Base-by-base conservation (phyloP, 768 basidiomycete genomes). In the Leucogyrophana mollusca region DNA sequence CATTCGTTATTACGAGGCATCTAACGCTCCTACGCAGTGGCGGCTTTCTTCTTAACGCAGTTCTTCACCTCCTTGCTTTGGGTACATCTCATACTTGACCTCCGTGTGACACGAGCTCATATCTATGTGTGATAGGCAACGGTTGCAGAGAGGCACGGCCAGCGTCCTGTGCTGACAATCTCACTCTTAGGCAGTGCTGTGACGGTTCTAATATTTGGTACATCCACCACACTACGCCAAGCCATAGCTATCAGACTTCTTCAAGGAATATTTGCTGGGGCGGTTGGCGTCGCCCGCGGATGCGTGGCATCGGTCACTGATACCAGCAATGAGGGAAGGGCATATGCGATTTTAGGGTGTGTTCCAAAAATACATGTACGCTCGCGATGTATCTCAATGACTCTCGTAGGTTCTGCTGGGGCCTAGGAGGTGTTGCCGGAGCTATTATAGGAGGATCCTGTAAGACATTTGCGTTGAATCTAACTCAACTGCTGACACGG, bases 31-130 rank as follows among this genome's bases (percentile, higher is more conserved):
- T 25, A 34, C 16, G 23, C 49, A 88, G 89, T 90, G 21, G 78
- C 90, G 30, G 82, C 80, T 3, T 93, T 94, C 69, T 98, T 97
- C 73, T 71, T 96, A 56, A 93, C 94, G 2, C 96, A 99, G 59
- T 98, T 98, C 68, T 69, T 95, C 23, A 98, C 95, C 1, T 94
- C 92, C 22, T 70, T 99, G 24, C 74, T 97, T 45, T 99, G 96
- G 95, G 89, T 87, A 58, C 47, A 68, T 61, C 30, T 9, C 24
- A 32, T 22, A 9, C 27, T 47, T 48, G 39, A 30, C 24, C 24
- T 32, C 51, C 40, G 45, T 40, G 36, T 50, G 27, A 10, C 4
- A 43, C 17, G 9, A 18, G 9, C 54, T 59, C 32, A 58, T 36
- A 38, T 17, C 43, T 23, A 43, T 32, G 21, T 41, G 20, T 43